Evolutionary conservation across 805 yeast species (phyloP).

Genomic region (Nadsonia fulvescens): DNA sequence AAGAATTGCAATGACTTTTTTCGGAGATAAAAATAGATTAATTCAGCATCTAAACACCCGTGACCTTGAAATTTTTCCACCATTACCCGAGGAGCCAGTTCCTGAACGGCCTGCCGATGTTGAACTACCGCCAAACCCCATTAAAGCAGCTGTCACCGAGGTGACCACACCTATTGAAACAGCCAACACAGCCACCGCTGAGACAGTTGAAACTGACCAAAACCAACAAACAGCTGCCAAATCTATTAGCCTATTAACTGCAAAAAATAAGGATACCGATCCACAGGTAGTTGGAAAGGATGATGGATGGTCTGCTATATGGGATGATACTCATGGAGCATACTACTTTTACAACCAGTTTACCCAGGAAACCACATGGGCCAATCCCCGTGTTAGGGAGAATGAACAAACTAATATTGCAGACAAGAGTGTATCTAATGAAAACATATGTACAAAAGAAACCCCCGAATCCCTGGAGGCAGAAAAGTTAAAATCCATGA

Average conservation of each 20-base stretch:
- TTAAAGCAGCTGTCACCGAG: too few relatives aligned
- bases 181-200: background rate
- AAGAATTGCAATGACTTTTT: background rate
- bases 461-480: too few relatives aligned
- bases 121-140: background rate
- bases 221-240: background rate
- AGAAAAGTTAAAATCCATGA: too few relatives aligned
- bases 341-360: constrained; percentile 14
- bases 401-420: too few relatives aligned
- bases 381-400: constrained; percentile 10
- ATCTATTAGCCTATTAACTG: background rate
- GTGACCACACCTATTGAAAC: too few relatives aligned
- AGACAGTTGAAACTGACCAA: background rate
- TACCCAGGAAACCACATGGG: constrained; percentile 14
- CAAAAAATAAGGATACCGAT: background rate
- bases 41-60: background rate
- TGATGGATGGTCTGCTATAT: constrained; percentile 15
- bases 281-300: constrained; percentile 1
- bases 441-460: too few relatives aligned
- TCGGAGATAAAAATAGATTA: background rate
- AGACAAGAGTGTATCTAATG: too few relatives aligned
- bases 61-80: constrained; percentile 4
- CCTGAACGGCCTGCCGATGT: constrained; percentile 7
- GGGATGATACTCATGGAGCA: constrained; percentile 9
- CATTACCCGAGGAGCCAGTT: constrained; percentile 8